Conservation (phyloP, 768 basidiomycete species). For the Sporobolomyces pararoseus region DNA sequence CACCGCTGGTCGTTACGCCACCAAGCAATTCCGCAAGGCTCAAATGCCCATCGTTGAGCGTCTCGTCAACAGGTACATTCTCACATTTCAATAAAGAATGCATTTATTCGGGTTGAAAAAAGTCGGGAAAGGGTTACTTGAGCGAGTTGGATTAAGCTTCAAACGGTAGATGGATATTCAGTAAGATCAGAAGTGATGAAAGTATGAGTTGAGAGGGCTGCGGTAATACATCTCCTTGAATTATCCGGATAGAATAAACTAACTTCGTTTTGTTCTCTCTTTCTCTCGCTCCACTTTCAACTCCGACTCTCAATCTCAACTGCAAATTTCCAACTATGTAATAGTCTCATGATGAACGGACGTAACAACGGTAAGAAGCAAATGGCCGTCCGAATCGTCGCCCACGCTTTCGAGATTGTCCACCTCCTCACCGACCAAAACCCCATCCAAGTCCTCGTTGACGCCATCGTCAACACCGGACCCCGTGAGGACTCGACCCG, state of each 20-base stretch:
- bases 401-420: constrained; percentile 99
- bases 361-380: constrained; percentile 99
- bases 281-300: background rate
- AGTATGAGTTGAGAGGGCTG: too few species aligned
- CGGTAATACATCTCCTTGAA: too few species aligned
- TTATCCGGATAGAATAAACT: too few species aligned
- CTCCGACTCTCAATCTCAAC: constrained; percentile 1
- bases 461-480: constrained; percentile 98
- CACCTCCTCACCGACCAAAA: constrained; percentile 99
- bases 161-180: too few species aligned
- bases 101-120: too few species aligned
- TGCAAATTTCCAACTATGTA: too few species aligned
- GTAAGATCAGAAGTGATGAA: too few species aligned
- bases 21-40: constrained; percentile 99
- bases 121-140: too few species aligned
- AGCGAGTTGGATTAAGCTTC: too few species aligned
- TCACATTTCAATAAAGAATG: too few species aligned
- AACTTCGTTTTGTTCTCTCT: too few species aligned
- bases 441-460: constrained; percentile 97
- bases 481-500: constrained; percentile 99
- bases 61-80: constrained; percentile 82
- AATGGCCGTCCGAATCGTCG: constrained; percentile 96
- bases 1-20: constrained; percentile 98
- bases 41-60: constrained; percentile 99
- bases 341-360: constrained; percentile 99